These are phyloP conservation scores for Aspergillus phoenicis DNA, from an alignment of 2,329 filamentous ascomycete species.

Conservation along the genomic window DNA sequence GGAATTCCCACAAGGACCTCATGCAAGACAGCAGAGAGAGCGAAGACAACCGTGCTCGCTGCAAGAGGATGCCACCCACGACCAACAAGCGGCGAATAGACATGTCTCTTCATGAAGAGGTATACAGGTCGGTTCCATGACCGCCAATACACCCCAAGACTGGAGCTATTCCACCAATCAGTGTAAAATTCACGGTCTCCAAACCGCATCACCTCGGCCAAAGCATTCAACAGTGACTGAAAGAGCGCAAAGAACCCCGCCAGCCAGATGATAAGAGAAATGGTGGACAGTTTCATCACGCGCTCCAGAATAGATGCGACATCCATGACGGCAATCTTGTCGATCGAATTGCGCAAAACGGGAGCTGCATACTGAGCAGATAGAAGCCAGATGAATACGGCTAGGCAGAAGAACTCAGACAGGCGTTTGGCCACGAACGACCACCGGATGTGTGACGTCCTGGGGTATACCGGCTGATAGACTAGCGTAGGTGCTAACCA, in stretches of 20 bases:
- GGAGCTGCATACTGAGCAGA: slow-evolving; percentile 94
- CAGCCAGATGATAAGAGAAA: slow-evolving; percentile 94
- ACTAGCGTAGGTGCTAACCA: slow-evolving; percentile 97
- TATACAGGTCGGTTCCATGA: slow-evolving; percentile 98
- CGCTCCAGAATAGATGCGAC: slow-evolving; percentile 81
- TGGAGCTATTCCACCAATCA: slow-evolving; percentile 96
- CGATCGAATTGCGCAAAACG: slow-evolving; percentile 82
- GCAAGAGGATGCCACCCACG: slow-evolving; percentile 72
- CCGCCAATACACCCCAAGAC: slow-evolving; percentile 86
- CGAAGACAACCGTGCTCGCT: slow-evolving; percentile 81
- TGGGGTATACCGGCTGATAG: slow-evolving; percentile 95
- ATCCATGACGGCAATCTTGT: slow-evolving; percentile 81
- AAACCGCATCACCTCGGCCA: slow-evolving; percentile 87
- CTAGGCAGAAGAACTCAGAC: slow-evolving; percentile 73
- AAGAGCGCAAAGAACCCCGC: slow-evolving; percentile 97
- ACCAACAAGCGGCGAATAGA: slow-evolving; percentile 85
- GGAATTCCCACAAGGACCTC: slow-evolving; percentile 91
- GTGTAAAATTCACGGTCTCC: slow-evolving; percentile 94
- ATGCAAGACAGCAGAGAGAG: slow-evolving; percentile 84
- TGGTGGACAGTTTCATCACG: slow-evolving; percentile 91
- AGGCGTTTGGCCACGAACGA: slow-evolving; percentile 81
- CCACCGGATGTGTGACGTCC: slow-evolving; percentile 80
- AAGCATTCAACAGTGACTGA: slow-evolving; percentile 85
- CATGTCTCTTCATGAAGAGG: slow-evolving; percentile 91
- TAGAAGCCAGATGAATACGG: slow-evolving; percentile 91